Conservation (phyloP, 2,329 filamentous ascomycete species). For the Sporothrix protearum region DNA sequence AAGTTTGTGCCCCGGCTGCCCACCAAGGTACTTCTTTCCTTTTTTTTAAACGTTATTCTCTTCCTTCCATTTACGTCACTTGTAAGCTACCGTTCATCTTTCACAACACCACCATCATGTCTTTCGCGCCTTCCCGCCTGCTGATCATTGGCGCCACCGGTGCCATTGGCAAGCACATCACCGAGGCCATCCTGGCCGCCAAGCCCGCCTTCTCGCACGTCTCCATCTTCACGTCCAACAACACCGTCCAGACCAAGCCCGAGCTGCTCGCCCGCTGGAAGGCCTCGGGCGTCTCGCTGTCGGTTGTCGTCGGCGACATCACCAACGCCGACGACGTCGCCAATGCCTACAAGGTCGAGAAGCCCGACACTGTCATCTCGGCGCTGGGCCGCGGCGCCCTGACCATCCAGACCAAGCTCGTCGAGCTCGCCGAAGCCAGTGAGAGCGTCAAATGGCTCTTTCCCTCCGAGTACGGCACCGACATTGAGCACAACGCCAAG, state of each 20-base stretch:
- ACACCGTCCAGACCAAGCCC: conserved; percentile 49
- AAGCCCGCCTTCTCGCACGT: conserved; percentile 34
- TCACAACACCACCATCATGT: background rate
- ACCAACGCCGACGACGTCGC: conserved; percentile 49
- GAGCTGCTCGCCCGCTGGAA: conserved; percentile 44
- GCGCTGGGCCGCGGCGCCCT: conserved; percentile 63
- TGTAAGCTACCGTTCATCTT: too few relatives aligned
- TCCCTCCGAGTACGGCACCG: conserved; percentile 65
- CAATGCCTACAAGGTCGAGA: conserved; percentile 53
- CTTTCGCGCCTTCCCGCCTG: conserved; percentile 25
- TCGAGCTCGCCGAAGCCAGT: conserved; percentile 55
- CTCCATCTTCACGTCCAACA: conserved; percentile 43
- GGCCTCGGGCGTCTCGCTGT: conserved; percentile 45
- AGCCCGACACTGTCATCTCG: conserved; percentile 62
- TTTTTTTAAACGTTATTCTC: background rate
- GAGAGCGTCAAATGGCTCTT: conserved; percentile 59
- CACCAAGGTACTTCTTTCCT: background rate
- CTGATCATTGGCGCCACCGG: conserved; percentile 39
- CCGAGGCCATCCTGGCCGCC: conserved; percentile 35
- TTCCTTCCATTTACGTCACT: background rate
- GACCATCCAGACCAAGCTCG: conserved; percentile 57
- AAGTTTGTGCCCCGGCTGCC: background rate
- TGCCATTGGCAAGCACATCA: conserved; percentile 38
- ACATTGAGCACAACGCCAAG: conserved; percentile 57
- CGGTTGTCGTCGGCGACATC: conserved; percentile 55